phyloP scores from a whole-genome alignment of 106 monocot genomes.

The Vanilla planifolia region DNA sequence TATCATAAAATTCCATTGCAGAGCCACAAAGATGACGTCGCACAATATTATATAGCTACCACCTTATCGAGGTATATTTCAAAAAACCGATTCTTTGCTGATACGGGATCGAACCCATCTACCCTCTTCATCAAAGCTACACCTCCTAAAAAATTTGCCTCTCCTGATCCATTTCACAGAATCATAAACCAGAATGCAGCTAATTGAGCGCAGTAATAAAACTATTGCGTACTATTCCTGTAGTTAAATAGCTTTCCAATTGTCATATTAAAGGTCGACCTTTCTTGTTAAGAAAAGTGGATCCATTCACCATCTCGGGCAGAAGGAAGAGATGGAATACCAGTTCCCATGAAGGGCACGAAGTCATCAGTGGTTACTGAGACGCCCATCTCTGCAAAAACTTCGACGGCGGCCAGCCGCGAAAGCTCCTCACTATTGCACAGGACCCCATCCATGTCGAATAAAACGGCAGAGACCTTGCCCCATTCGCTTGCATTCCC shows the following conservation, averaged over 20 bases:
- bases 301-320: not conserved
- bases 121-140: slow-evolving; percentile 78
- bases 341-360: slow-evolving; percentile 95
- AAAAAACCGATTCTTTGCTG: slow-evolving; percentile 83
- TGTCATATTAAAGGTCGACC: too few species aligned
- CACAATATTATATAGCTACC: not conserved
- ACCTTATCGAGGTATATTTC: slow-evolving; percentile 95
- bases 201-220: not conserved
- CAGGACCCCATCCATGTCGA: slow-evolving; percentile 99
- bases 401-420: slow-evolving; percentile 77
- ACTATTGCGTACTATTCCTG: not conserved
- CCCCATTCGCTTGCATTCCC: slow-evolving; percentile 25
- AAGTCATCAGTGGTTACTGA: slow-evolving; percentile 77
- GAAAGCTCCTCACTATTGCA: slow-evolving; percentile 93
- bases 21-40: not conserved
- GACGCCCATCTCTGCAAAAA: slow-evolving; percentile 88
- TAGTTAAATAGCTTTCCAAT: too few species aligned
- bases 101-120: slow-evolving; percentile 50
- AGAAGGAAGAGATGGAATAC: slow-evolving; percentile 22
- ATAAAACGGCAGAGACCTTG: slow-evolving; percentile 90
- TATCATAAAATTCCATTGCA: not conserved
- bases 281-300: not conserved
- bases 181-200: not conserved
- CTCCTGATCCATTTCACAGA: slow-evolving; percentile 30
- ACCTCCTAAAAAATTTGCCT: slow-evolving; percentile 95